These are phyloP conservation scores for Ampelomyces quisqualis DNA, from an alignment of 2,329 filamentous ascomycete genomes.

Conservation along the genomic window DNA sequence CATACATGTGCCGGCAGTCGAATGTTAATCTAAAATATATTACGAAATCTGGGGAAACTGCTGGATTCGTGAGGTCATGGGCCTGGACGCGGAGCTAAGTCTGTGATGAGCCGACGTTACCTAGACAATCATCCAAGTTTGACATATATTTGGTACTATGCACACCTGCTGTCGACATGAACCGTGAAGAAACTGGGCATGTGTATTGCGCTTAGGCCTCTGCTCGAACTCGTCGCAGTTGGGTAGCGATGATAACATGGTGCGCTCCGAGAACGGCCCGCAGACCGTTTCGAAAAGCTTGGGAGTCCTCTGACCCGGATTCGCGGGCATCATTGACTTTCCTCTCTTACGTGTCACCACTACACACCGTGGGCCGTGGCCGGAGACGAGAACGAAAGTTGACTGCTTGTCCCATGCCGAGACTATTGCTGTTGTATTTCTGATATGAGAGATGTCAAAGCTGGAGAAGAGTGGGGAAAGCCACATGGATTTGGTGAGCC, in stretches of 20 bases:
- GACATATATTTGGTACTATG: conserved; percentile 1
- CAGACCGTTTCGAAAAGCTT: conserved; percentile 1
- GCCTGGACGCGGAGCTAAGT: not conserved
- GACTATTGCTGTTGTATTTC: too few relatives aligned
- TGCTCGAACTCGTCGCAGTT: conserved; percentile 1
- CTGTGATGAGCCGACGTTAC: not conserved
- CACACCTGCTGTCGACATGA: not conserved
- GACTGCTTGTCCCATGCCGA: not conserved
- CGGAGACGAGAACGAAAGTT: not conserved
- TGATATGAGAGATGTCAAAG: too few relatives aligned
- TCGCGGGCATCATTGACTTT: not conserved
- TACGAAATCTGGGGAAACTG: conserved; percentile 3
- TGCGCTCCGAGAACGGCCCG: not conserved
- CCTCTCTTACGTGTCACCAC: too few relatives aligned
- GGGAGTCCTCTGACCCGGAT: not conserved
- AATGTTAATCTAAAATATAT: conserved; percentile 2
- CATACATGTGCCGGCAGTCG: conserved; percentile 13
- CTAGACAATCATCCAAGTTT: not conserved
- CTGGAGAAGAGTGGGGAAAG: too few relatives aligned
- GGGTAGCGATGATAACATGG: not conserved
- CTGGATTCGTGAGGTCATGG: conserved; percentile 4
- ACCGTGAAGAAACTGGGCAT: conserved; percentile 2
- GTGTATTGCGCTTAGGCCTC: conserved; percentile 1
- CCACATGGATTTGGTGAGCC: too few relatives aligned
- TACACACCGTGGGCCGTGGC: not conserved